These are phyloP conservation scores for Mesotaenium endlicherianum DNA, from an alignment of 139 green algal species.

Conservation along the genomic window DNA sequence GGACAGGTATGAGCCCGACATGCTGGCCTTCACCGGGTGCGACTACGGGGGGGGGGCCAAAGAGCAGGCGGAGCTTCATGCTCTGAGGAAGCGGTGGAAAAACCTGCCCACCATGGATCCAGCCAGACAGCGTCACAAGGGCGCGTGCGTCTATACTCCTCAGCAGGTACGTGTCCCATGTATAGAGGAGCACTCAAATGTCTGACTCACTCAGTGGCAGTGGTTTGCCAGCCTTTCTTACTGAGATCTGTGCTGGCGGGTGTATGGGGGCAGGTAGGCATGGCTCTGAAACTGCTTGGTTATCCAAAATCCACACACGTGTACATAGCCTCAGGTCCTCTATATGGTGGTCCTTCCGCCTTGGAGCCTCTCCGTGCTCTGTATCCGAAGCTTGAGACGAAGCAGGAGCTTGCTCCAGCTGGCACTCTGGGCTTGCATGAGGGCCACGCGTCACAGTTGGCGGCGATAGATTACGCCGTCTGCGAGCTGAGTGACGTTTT, in stretches of 20 bases:
- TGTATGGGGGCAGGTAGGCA: neutral
- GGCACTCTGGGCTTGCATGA: neutral
- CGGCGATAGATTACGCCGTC: conserved; percentile 15
- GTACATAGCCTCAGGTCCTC: conserved; percentile 3
- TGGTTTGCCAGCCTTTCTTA: too few species aligned
- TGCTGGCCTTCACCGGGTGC: conserved; percentile 40
- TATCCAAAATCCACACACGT: neutral
- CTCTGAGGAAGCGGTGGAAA: conserved; percentile 11
- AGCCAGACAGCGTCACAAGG: neutral
- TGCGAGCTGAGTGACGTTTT: conserved; percentile 11
- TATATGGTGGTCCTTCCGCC: conserved; percentile 1
- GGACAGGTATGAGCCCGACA: conserved; percentile 44
- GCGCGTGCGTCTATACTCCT: conserved; percentile 11
- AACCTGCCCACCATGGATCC: conserved; percentile 16
- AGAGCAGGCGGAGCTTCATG: neutral
- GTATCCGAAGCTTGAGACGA: conserved; percentile 9
- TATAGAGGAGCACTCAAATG: too few species aligned
- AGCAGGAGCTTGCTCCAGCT: conserved; percentile 5
- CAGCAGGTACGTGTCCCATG: neutral
- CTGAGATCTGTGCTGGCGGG: too few species aligned
- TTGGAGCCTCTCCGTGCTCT: neutral
- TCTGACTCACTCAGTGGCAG: too few species aligned
- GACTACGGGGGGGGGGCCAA: conserved; percentile 17
- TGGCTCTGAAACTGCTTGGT: neutral
- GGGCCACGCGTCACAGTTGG: neutral